These are phyloP conservation scores for Scedosporium minutisporum DNA, from an alignment of 2,329 filamentous ascomycete species.

Conservation along the genomic window DNA sequence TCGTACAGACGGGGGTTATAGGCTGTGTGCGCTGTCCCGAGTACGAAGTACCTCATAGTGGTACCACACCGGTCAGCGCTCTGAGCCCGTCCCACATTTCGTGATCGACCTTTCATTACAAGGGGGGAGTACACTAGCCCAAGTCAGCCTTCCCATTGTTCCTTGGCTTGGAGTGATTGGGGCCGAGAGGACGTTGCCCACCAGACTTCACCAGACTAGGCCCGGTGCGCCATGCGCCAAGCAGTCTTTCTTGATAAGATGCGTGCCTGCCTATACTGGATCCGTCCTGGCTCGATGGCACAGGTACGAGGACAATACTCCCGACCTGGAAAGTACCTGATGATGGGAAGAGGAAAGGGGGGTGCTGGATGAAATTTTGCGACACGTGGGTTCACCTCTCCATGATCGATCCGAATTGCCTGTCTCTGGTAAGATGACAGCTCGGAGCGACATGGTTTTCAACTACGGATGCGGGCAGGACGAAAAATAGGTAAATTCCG, in stretches of 20 bases:
- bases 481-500: too few species aligned
- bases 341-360: neutral
- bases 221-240: constrained; percentile 3
- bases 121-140: neutral
- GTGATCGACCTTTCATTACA: constrained; percentile 2
- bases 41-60: neutral
- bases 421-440: neutral
- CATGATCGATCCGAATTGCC: neutral
- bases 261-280: neutral
- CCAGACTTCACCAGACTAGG: neutral
- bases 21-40: too few species aligned
- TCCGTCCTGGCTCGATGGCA: neutral
- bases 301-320: too few species aligned
- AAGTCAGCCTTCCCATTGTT: neutral
- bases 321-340: neutral
- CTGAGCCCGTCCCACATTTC: neutral
- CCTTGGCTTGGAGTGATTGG: neutral
- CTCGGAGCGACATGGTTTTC: neutral
- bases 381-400: neutral
- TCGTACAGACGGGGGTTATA: too few species aligned
- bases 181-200: neutral
- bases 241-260: neutral
- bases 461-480: too few species aligned
- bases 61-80: neutral
- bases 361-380: neutral